Percentiles rank a stretch among this genome's conserved stretches.
Evolutionary conservation across 1,284 basidiomycete species (phyloP).

Genomic region (Leccinum variabile): DNA sequence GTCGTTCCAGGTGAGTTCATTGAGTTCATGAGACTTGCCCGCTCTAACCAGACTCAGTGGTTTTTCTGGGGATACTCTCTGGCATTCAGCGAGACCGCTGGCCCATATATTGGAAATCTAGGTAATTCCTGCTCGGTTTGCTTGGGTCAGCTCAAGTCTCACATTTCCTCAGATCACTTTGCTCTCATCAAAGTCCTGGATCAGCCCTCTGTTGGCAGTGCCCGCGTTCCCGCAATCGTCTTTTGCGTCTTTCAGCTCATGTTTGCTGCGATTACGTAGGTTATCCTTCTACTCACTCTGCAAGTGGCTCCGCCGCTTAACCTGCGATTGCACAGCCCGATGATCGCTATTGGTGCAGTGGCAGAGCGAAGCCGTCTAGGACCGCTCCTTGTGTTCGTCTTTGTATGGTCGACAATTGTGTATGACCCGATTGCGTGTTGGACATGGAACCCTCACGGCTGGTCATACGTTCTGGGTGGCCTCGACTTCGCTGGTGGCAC

Average conservation of each 20-base stretch:
- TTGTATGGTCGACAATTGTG: conserved; percentile 90
- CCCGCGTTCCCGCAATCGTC: conserved; percentile 76
- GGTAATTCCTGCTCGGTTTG: conserved; percentile 36
- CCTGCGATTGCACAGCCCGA: conserved; percentile 47
- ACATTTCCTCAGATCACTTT: conserved; percentile 62
- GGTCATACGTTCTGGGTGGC: conserved; percentile 78
- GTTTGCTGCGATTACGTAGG: conserved; percentile 84
- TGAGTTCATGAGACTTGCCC: not conserved
- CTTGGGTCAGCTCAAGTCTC: conserved; percentile 4
- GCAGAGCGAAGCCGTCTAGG: conserved; percentile 90
- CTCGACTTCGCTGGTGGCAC: conserved; percentile 97
- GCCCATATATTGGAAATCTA: conserved; percentile 62
- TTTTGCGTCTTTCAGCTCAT: conserved; percentile 90
- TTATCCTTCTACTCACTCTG: conserved; percentile 2
- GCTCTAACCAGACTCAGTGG: conserved; percentile 43
- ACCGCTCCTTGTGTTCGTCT: conserved; percentile 86
- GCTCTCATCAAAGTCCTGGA: conserved; percentile 81
- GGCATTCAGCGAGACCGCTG: conserved; percentile 65
- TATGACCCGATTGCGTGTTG: conserved; percentile 93
- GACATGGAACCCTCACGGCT: conserved; percentile 93
- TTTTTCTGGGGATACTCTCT: conserved; percentile 77
- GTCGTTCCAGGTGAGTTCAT: conserved; percentile 62
- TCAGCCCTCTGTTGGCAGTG: conserved; percentile 71
- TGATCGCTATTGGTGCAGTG: conserved; percentile 87
- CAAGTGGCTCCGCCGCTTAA: not conserved